Evolutionary conservation across 2,329 filamentous ascomycete species (phyloP).

Genomic region (Aureobasidium sp.): DNA sequence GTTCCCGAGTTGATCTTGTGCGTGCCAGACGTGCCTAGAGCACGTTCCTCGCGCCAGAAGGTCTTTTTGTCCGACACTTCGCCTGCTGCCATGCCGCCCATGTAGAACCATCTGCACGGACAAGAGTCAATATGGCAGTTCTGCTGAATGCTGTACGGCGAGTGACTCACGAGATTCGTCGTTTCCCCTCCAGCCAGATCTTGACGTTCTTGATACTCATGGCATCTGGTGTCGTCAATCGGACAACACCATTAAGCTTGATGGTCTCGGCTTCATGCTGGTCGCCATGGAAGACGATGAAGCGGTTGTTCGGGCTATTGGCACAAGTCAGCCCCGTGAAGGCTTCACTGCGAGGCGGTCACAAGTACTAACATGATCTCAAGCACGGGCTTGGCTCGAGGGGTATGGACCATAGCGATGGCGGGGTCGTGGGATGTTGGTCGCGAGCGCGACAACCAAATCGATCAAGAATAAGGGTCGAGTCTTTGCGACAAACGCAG

Average conservation of each 20-base stretch:
- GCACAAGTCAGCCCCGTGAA: background rate
- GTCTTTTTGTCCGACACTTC: slow-evolving; percentile 41
- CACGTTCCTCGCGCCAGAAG: slow-evolving; percentile 40
- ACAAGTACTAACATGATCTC: slow-evolving; percentile 37
- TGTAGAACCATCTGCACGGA: slow-evolving; percentile 29
- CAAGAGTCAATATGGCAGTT: background rate
- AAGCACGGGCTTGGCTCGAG: slow-evolving; percentile 25
- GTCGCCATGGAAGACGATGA: slow-evolving; percentile 45
- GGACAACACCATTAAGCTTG: slow-evolving; percentile 41
- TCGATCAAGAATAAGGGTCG: background rate
- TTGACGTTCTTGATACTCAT: slow-evolving; percentile 43
- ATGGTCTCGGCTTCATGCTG: slow-evolving; percentile 39
- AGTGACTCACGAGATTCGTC: slow-evolving; percentile 39
- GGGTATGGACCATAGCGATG: slow-evolving; percentile 17
- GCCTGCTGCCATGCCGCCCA: slow-evolving; percentile 30
- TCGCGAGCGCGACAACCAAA: background rate
- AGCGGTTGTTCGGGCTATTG: slow-evolving; percentile 38
- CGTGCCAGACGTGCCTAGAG: slow-evolving; percentile 39
- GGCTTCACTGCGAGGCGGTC: background rate
- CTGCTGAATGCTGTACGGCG: background rate
- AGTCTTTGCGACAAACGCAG: background rate
- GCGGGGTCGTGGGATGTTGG: background rate
- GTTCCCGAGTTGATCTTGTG: slow-evolving; percentile 45
- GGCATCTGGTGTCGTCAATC: slow-evolving; percentile 41
- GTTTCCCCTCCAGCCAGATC: slow-evolving; percentile 41